Base-by-base conservation (phyloP, 2,329 filamentous ascomycete genomes). In the Tolypocladium nubicola region DNA sequence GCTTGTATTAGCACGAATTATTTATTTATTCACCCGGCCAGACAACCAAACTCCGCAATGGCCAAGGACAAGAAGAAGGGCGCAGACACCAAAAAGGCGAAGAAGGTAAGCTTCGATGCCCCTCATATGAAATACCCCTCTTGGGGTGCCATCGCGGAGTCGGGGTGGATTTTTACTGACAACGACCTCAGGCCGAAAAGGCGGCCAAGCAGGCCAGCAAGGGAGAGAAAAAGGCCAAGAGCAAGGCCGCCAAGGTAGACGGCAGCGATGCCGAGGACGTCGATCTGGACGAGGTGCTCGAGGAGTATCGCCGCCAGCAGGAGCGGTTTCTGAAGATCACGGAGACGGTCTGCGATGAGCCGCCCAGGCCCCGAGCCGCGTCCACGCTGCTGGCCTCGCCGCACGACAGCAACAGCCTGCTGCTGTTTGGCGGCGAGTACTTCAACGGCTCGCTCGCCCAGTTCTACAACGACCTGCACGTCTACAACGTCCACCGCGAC, bases 271-370 rank as follows among this genome's bases (percentile, higher is more conserved):
- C 82, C 53, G 93, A 97, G 70, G 92, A 97, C 65, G 86, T 94
- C 16, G 94, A 97, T 72, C 82, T 99, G 41, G 94, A 99, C 68
- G 86, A 87, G 52, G 92, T 99, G 50, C 84, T 99, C 35, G 92
- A 93, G 52, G 90, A 96, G 71, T 97, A 96, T 73, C 89, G 89
- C 64, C 89, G 89, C 69, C 88, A 91, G 73, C 94, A 99, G 76
- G 93, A 96, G 67, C 88, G 89, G 67, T 97, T 96, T 68, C 83
- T 94, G 66, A 96, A 96, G 73, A 84, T 99, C 66, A 97, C 93
- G 5, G 94, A 99, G 75, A 81, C 83, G 3, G 76, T 86, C 30
- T 82, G 80, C 49, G 82, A 84, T 30, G 82, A 76, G 3, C 88
- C 92, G 21, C 94, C 94, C 1, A 83, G 84, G 56, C 83, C 91